phyloP scores from a whole-genome alignment of 2,329 filamentous ascomycete species.

The Colletotrichum tamarilloi region DNA sequence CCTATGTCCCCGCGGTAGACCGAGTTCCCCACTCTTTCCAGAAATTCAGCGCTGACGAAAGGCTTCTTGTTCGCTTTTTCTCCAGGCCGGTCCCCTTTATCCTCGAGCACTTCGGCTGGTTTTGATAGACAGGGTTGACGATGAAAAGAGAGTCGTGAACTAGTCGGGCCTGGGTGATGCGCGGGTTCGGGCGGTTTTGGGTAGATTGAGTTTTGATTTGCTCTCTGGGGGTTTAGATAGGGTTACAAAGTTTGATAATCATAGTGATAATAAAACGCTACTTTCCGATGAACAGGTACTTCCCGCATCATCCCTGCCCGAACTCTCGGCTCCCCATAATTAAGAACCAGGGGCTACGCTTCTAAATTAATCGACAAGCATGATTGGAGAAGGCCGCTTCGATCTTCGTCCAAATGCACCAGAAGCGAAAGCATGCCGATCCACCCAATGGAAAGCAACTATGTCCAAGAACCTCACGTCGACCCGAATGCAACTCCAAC shows the following conservation, averaged over 20 bases:
- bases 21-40: background rate
- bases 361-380: constrained; percentile 26
- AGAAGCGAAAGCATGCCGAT: background rate
- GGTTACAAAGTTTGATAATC: constrained; percentile 6
- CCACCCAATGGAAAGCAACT: background rate
- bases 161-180: background rate
- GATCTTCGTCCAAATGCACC: background rate
- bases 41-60: constrained; percentile 16
- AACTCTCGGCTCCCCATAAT: background rate
- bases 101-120: constrained; percentile 25
- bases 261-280: background rate
- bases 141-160: background rate
- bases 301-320: background rate
- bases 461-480: background rate
- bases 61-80: background rate
- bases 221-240: constrained; percentile 7
- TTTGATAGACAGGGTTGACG: constrained; percentile 16
- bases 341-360: constrained; percentile 13
- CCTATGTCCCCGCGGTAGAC: background rate
- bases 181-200: background rate
- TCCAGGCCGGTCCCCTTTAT: constrained; percentile 31
- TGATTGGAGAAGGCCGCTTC: background rate
- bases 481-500: background rate
- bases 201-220: constrained; percentile 8
- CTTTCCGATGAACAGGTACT: background rate